phyloP scores from a whole-genome alignment of 768 basidiomycete genomes.

The Chalciporus pseudorubinellus region DNA sequence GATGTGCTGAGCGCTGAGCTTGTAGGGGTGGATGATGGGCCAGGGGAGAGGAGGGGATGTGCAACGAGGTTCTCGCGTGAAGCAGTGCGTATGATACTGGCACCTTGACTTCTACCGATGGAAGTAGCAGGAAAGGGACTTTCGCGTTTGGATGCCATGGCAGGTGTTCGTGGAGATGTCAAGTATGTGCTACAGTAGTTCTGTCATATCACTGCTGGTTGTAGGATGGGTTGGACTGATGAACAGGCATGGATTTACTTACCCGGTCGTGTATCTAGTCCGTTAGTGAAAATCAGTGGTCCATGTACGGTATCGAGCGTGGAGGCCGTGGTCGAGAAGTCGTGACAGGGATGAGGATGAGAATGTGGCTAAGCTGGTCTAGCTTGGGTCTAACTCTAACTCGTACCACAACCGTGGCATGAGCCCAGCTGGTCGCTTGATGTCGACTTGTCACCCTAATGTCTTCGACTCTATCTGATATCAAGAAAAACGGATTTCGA shows the following conservation, averaged over 20 bases:
- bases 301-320: too few relatives aligned
- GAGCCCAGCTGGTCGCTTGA: background rate
- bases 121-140: conserved; percentile 49
- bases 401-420: background rate
- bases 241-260: too few relatives aligned
- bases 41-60: conserved; percentile 63
- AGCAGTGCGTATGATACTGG: conserved; percentile 38
- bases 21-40: conserved; percentile 25
- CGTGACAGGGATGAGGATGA: too few relatives aligned
- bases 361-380: too few relatives aligned
- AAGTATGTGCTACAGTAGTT: too few relatives aligned
- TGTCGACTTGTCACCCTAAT: conserved; percentile 3
- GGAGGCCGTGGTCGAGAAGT: too few relatives aligned
- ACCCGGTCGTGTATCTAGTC: too few relatives aligned
- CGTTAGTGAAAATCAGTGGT: too few relatives aligned
- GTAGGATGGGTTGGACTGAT: background rate
- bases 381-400: too few relatives aligned
- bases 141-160: conserved; percentile 40
- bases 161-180: background rate
- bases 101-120: conserved; percentile 50
- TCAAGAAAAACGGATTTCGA: conserved; percentile 22
- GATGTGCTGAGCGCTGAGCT: conserved; percentile 29
- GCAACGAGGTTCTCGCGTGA: conserved; percentile 57
- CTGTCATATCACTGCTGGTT: background rate
- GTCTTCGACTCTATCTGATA: conserved; percentile 11